Percentiles rank a stretch among this genome's conserved stretches.
These are phyloP conservation scores for Paecilomyces fulvus DNA, from an alignment of 2,329 filamentous ascomycete species.

Conservation along the genomic window DNA sequence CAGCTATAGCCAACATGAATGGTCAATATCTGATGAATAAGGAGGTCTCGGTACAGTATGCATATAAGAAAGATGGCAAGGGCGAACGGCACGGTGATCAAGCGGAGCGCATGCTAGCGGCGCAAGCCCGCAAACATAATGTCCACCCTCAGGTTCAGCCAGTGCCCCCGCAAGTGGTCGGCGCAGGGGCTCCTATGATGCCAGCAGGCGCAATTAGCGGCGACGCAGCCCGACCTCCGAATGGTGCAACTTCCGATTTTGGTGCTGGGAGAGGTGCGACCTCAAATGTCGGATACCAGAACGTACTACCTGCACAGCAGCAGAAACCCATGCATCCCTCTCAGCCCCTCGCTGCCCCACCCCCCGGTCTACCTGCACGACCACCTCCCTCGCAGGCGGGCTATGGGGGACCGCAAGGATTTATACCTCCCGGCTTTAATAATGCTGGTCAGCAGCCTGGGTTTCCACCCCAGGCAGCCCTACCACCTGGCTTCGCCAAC, in stretches of 20 bases:
- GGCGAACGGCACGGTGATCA: slow-evolving; percentile 92
- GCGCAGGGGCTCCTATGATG: slow-evolving; percentile 30
- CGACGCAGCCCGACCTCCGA: slow-evolving; percentile 27
- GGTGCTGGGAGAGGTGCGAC: slow-evolving; percentile 33
- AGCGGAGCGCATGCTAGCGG: slow-evolving; percentile 83
- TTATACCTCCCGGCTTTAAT: slow-evolving; percentile 32
- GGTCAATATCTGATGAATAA: slow-evolving; percentile 96
- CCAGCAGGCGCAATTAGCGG: slow-evolving; percentile 39
- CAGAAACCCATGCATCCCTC: slow-evolving; percentile 52
- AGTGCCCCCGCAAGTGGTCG: slow-evolving; percentile 65
- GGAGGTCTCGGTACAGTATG: slow-evolving; percentile 92
- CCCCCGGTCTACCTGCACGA: slow-evolving; percentile 53
- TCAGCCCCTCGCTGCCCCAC: slow-evolving; percentile 37
- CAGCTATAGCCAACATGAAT: slow-evolving; percentile 85
- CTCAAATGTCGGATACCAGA: slow-evolving; percentile 33
- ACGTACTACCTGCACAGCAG: slow-evolving; percentile 33
- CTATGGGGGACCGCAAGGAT: slow-evolving; percentile 52
- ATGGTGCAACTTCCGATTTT: slow-evolving; percentile 24
- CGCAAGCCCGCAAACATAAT: slow-evolving; percentile 89
- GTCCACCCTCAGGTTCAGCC: slow-evolving; percentile 73
- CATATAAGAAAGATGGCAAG: slow-evolving; percentile 98
- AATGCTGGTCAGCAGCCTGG: slow-evolving; percentile 19
- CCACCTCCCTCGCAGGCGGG: slow-evolving; percentile 62
- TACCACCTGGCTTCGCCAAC: slow-evolving; percentile 43
- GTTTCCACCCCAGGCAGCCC: slow-evolving; percentile 31